Conservation (phyloP, 2,329 filamentous ascomycete genomes). For the Fusarium sp. region DNA sequence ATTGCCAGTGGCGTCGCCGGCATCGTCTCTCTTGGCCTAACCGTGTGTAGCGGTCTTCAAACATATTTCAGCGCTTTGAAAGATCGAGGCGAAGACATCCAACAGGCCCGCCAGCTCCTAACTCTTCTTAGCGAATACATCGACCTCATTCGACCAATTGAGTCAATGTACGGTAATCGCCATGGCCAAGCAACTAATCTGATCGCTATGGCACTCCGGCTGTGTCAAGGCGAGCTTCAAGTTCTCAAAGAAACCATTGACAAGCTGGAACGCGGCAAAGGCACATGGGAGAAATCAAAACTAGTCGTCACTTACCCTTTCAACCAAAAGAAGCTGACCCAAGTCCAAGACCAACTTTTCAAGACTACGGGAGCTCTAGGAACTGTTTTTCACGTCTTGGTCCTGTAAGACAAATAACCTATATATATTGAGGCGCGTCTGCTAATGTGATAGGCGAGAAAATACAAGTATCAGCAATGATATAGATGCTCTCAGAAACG, state of each 20-base stretch:
- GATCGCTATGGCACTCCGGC: fast-evolving
- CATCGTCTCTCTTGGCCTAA: not conserved
- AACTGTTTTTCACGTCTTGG: not conserved
- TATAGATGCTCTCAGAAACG: not conserved
- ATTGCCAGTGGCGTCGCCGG: constrained; percentile 3
- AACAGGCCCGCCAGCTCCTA: fast-evolving
- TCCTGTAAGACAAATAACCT: not conserved
- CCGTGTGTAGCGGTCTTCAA: not conserved
- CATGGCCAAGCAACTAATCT: not conserved
- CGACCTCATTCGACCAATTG: not conserved
- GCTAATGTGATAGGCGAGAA: not conserved
- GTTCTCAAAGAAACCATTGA: not conserved
- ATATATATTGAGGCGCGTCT: no score
- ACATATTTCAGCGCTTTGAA: not conserved
- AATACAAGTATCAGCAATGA: not conserved
- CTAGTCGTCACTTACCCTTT: not conserved
- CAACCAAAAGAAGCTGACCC: not conserved
- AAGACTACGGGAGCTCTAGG: not conserved
- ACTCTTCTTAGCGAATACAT: not conserved
- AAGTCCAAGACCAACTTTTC: not conserved
- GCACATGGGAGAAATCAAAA: not conserved
- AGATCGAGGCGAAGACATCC: not conserved
- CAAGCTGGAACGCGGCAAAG: fast-evolving
- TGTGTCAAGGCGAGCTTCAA: not conserved
- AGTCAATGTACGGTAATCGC: fast-evolving